These are phyloP conservation scores for Parathielavia appendiculata DNA, from an alignment of 495 filamentous ascomycete species.

Conservation along the genomic window DNA sequence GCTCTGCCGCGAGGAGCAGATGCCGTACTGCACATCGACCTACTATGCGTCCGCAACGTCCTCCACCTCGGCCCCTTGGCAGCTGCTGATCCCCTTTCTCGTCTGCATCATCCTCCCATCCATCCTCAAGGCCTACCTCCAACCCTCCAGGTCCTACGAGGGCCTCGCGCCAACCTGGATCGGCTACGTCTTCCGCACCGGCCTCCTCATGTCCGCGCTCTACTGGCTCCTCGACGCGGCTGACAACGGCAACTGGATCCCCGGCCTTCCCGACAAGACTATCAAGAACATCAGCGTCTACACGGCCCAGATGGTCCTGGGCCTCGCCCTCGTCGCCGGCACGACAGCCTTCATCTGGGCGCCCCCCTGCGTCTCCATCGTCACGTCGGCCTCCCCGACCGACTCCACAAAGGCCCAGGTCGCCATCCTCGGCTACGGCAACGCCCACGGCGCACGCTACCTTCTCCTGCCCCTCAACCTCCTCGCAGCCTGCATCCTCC, in stretches of 20 bases:
- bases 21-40: slow-evolving; percentile 92
- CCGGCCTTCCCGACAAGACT: slow-evolving; percentile 49
- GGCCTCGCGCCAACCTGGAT: slow-evolving; percentile 80
- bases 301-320: slow-evolving; percentile 69
- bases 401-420: slow-evolving; percentile 49
- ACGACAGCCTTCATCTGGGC: slow-evolving; percentile 68
- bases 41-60: slow-evolving; percentile 91
- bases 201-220: slow-evolving; percentile 67
- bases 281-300: slow-evolving; percentile 70
- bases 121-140: slow-evolving; percentile 73
- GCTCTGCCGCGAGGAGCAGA: slow-evolving; percentile 95
- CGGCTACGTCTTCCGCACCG: slow-evolving; percentile 68
- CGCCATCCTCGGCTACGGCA: slow-evolving; percentile 84
- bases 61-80: slow-evolving; percentile 90
- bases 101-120: slow-evolving; percentile 68
- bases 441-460: slow-evolving; percentile 86
- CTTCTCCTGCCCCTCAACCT: slow-evolving; percentile 77
- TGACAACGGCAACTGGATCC: slow-evolving; percentile 82
- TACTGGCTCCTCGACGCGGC: slow-evolving; percentile 91
- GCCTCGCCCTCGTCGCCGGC: slow-evolving; percentile 62
- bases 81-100: slow-evolving; percentile 71
- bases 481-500: slow-evolving; percentile 65
- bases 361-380: slow-evolving; percentile 67
- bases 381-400: slow-evolving; percentile 36
- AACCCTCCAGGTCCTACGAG: slow-evolving; percentile 72